Base-by-base conservation (phyloP, 2,329 filamentous ascomycete genomes). In the Colletotrichum euphorbiae region DNA sequence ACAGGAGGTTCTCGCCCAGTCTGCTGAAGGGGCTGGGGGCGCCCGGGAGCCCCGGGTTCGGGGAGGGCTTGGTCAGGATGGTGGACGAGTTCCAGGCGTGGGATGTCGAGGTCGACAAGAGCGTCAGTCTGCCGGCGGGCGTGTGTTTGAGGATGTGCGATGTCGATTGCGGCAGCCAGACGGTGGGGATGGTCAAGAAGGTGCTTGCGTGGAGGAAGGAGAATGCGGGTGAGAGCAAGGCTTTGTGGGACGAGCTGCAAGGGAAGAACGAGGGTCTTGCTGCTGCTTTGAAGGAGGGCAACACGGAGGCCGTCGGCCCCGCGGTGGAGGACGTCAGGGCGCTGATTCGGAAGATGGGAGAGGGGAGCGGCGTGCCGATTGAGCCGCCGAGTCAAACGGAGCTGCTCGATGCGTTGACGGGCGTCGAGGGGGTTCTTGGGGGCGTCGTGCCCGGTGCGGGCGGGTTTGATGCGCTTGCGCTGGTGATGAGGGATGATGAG, bases 381-480 rank as follows among this genome's bases (percentile, higher is more conserved):
- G 96, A 99, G 83, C 96, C 96, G 0, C 84, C 84, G 46, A 90
- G 91, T 72, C 96, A 99, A 84, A 97, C 93, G 2, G 87, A 88
- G 75, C 83, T 99, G 68, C 81, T 99, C 40, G 92, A 99, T 79
- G 92, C 89, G 9, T 85, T 95, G 65, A 87, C 80, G n/a, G 75
- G 73, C 4, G 81, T 98, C 1, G 85, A 91, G 0, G 96, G 95
- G 6, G 94, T 98, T 3, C 88, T 94, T 71, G 94, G 94, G 0
- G 96, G 94, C 0, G 93, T 98, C 0, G 96, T 98, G 0, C 96
- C 96, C 0, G 96, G 96, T 0, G 96, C 96, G 0, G 96, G 96
- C 9, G 96, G 96, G 0, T 98, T 92, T 75, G 96, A 99, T 82
- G 96, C 96, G 1, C 85, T 97, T 62, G 92, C 91, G 1, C 78